phyloP scores from a whole-genome alignment of 1,139 yeast genomes.

The Kazachstania sp. region DNA sequence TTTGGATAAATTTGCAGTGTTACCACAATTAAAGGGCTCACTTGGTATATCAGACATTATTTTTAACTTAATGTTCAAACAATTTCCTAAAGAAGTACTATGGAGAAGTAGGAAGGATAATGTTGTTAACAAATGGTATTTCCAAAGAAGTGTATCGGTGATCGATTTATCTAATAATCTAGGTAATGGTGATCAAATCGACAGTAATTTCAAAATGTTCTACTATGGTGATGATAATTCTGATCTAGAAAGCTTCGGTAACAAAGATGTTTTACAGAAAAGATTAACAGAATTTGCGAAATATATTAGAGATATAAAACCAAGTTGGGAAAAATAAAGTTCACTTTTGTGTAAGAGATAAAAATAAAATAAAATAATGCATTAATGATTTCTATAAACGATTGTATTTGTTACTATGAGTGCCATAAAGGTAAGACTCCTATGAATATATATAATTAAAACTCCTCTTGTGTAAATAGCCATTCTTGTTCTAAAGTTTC shows the following conservation, averaged over 20 bases:
- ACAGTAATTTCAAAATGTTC: constrained; percentile 29
- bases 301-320: constrained; percentile 29
- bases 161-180: constrained; percentile 37
- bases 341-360: background rate
- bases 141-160: constrained; percentile 73
- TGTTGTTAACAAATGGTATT: constrained; percentile 96
- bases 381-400: background rate
- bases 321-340: constrained; percentile 26
- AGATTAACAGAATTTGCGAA: constrained; percentile 22
- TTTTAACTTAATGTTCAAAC: constrained; percentile 64
- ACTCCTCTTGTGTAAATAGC: constrained; percentile 12
- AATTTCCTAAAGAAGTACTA: constrained; percentile 64
- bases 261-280: constrained; percentile 10
- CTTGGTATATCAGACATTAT: constrained; percentile 91
- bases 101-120: constrained; percentile 85
- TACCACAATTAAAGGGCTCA: constrained; percentile 74
- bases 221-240: constrained; percentile 26
- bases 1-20: constrained; percentile 87
- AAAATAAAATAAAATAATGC: background rate
- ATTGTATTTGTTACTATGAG: background rate
- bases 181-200: constrained; percentile 23
- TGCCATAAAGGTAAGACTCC: background rate
- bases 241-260: constrained; percentile 9
- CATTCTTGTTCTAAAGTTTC: constrained; percentile 26
- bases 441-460: background rate